phyloP scores from a whole-genome alignment of 2,329 filamentous ascomycete genomes.

The Xylariaceae sp. region DNA sequence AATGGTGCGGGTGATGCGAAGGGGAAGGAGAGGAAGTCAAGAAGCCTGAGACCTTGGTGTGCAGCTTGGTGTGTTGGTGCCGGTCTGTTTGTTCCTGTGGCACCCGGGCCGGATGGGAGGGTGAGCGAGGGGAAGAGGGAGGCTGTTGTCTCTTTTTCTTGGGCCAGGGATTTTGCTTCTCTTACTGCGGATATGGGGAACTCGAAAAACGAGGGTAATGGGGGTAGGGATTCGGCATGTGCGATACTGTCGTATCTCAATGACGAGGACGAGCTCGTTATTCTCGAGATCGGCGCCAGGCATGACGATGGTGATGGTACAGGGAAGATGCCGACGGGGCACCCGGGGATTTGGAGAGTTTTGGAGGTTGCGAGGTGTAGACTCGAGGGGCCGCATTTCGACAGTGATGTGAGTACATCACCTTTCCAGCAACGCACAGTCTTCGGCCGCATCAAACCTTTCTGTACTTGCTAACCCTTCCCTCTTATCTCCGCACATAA shows the following conservation, averaged over 20 bases:
- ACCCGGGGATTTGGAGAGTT: conserved; percentile 42
- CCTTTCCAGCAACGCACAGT: too few relatives aligned
- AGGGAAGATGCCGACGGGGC: conserved; percentile 14
- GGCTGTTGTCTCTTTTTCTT: conserved; percentile 48
- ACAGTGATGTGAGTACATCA: conserved; percentile 28
- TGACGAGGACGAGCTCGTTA: conserved; percentile 45
- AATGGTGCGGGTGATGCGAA: too few relatives aligned
- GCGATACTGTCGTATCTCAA: conserved; percentile 50
- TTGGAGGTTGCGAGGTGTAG: conserved; percentile 48
- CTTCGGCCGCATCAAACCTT: too few relatives aligned
- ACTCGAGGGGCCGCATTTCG: conserved; percentile 42
- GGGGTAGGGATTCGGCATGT: conserved; percentile 35
- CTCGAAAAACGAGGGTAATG: too few relatives aligned
- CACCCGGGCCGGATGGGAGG: conserved; percentile 28
- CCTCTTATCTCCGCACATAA: conserved; percentile 8
- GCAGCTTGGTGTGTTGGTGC: conserved; percentile 55
- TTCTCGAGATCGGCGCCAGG: conserved; percentile 45
- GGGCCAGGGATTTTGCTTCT: conserved; percentile 47
- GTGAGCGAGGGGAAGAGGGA: conserved; percentile 31
- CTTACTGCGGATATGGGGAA: too few relatives aligned
- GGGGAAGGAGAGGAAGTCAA: conserved; percentile 34
- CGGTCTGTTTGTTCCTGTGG: conserved; percentile 45
- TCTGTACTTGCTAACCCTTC: not conserved
- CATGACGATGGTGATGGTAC: too few relatives aligned
- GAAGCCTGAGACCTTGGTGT: conserved; percentile 45